Evolutionary conservation across 208 protist genomes (phyloP), one percentile per base, ranked within the genome.

Genomic region (Acanthamoeba healyi): DNA sequence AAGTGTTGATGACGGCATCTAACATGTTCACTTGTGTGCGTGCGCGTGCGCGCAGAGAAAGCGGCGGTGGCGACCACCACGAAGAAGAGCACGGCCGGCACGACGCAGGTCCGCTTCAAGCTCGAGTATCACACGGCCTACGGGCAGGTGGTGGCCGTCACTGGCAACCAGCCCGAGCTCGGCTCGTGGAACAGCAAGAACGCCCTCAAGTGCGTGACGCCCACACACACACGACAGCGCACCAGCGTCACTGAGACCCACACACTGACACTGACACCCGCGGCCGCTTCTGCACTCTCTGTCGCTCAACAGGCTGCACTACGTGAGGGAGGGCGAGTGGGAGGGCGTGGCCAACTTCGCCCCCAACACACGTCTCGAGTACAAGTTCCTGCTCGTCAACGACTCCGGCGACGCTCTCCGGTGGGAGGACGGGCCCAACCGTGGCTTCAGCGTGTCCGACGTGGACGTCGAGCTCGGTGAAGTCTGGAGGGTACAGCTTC

Each of bases 401-500:
- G 79, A 88, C 54, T 10, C 56, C 17, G 44, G 54, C 79, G 32
- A 61, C 44, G 79, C 32, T 17, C 49, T 88, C 15, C 44, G 79
- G 12, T 88, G 79, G 79, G 79, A 88, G 34, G 79, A 88, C 54
- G 79, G 79, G 6, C 10, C 44, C 32, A 88, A 88, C 79, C 44
- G 79, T 32, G 79, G 79, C 12, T 88, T 88, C 54, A 63, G 32
- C 40, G 79, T 88, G 19, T 44, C 79, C 54, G 49, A 54, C 40
- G 79, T 88, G 14, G 79, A 88, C 54, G 79, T 88, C 49, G 79
- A 88, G 54, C 79, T 88, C 36, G 79, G 29, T 26, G 79, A 88
- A 22, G 32, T 58, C 29, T 88, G 79, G 79, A 51, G 79, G 79
- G 79, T 88, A 88, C 24, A 34, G 6, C 5, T 15, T 14, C 38